phyloP scores from a whole-genome alignment of 805 yeast species.

The Candida railenensis region DNA sequence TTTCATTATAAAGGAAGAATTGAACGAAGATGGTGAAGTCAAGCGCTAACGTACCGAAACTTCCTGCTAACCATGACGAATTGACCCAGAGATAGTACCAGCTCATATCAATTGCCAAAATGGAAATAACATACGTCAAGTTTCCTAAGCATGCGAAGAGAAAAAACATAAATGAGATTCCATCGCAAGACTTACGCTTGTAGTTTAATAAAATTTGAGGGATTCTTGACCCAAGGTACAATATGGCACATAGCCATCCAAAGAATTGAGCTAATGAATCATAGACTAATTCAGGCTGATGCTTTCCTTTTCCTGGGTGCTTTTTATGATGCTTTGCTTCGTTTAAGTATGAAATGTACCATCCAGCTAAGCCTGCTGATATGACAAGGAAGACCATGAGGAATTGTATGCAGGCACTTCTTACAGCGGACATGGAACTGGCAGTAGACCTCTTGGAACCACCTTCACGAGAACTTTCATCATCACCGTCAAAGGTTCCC shows the following conservation, averaged over 20 bases:
- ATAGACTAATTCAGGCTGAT: slow-evolving; percentile 51
- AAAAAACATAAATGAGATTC: slow-evolving; percentile 90
- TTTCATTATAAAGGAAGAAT: slow-evolving; percentile 71
- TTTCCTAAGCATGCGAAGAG: slow-evolving; percentile 95
- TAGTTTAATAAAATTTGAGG: slow-evolving; percentile 90
- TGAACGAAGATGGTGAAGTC: slow-evolving; percentile 85
- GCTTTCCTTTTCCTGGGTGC: slow-evolving; percentile 24
- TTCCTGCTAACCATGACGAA: slow-evolving; percentile 90
- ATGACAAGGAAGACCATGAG: slow-evolving; percentile 68
- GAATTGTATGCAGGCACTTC: slow-evolving; percentile 25
- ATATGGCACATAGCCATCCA: slow-evolving; percentile 76
- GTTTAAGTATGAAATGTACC: slow-evolving; percentile 66
- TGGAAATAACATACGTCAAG: slow-evolving; percentile 84
- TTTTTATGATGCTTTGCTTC: slow-evolving; percentile 38
- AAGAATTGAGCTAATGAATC: slow-evolving; percentile 82
- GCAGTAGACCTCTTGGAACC: slow-evolving; percentile 4
- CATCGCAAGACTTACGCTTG: slow-evolving; percentile 89
- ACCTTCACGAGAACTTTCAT: slow-evolving; percentile 23
- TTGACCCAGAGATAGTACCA: slow-evolving; percentile 73
- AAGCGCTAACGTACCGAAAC: slow-evolving; percentile 79
- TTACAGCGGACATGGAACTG: slow-evolving; percentile 17
- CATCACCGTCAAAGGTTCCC: slow-evolving; percentile 12
- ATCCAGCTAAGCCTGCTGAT: slow-evolving; percentile 80
- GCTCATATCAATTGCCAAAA: slow-evolving; percentile 71
- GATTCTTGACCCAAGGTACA: slow-evolving; percentile 83